phyloP scores from a whole-genome alignment of 805 yeast species.

The Wickerhamomyces strasburgensis region DNA sequence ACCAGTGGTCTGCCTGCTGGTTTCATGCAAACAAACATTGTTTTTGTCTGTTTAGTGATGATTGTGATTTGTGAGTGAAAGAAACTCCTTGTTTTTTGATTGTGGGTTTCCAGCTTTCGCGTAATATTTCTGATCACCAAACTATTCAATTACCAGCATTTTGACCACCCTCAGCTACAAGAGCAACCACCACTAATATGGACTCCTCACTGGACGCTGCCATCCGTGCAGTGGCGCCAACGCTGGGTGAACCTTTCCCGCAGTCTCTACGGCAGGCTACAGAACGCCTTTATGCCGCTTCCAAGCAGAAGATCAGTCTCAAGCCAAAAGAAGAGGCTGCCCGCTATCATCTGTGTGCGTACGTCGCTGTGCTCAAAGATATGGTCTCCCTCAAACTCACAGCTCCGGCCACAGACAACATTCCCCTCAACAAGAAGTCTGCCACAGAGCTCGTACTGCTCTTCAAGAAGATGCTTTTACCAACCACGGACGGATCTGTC shows the following conservation, averaged over 20 bases:
- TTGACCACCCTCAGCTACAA: no score
- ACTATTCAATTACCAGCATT: no score
- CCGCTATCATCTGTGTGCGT: slow-evolving; percentile 64
- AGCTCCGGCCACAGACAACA: slow-evolving; percentile 41
- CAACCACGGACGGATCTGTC: no score
- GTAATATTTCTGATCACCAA: no score
- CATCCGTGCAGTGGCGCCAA: slow-evolving; percentile 47
- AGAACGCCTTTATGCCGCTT: slow-evolving; percentile 37
- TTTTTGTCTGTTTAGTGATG: no score
- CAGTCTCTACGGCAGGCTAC: slow-evolving; percentile 29
- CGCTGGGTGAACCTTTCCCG: slow-evolving; percentile 41
- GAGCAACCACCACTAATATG: no score
- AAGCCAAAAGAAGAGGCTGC: slow-evolving; percentile 57
- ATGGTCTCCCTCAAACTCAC: slow-evolving; percentile 40
- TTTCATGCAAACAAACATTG: no score
- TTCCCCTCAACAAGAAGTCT: slow-evolving; percentile 51
- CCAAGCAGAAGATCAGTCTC: slow-evolving; percentile 45
- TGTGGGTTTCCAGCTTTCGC: no score
- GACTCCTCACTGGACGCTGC: slow-evolving; percentile 25
- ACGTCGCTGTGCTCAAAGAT: slow-evolving; percentile 49
- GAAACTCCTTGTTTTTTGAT: no score
- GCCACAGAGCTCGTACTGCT: slow-evolving; percentile 30
- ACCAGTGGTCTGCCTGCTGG: no score
- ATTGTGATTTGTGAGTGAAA: no score
- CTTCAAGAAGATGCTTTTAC: slow-evolving; percentile 8